phyloP scores from a whole-genome alignment of 768 basidiomycete species.

The Mycena leptocephala region DNA sequence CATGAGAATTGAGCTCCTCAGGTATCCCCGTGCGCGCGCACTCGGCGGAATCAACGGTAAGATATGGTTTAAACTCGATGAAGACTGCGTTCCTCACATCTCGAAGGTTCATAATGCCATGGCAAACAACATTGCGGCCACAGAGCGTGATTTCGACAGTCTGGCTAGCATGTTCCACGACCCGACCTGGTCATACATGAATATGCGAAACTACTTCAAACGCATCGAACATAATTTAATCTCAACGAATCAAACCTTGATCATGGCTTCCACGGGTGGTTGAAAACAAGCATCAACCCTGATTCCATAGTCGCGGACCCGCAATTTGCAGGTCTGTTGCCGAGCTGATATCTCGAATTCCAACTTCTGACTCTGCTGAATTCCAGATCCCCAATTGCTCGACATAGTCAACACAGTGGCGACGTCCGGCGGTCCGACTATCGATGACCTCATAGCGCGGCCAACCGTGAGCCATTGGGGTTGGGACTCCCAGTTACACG shows the following conservation, averaged over 20 bases:
- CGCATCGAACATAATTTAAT: slow-evolving; percentile 46
- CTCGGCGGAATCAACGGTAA: slow-evolving; percentile 50
- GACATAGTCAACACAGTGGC: slow-evolving; percentile 39
- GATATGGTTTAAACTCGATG: not conserved
- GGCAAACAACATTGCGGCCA: slow-evolving; percentile 47
- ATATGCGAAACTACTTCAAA: slow-evolving; percentile 50
- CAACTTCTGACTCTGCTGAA: not conserved
- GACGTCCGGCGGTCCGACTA: slow-evolving; percentile 33
- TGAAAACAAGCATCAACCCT: slow-evolving; percentile 46
- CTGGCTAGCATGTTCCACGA: slow-evolving; percentile 46
- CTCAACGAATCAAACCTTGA: slow-evolving; percentile 35
- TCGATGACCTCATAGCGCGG: slow-evolving; percentile 42
- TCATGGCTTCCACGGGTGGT: slow-evolving; percentile 50
- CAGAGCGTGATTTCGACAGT: slow-evolving; percentile 44
- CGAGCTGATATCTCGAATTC: no score
- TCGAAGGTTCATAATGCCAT: slow-evolving; percentile 46
- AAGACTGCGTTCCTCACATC: no score
- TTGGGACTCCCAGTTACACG: slow-evolving; percentile 38
- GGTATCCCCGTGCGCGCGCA: slow-evolving; percentile 49
- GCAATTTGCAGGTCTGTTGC: slow-evolving; percentile 39
- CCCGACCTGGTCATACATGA: slow-evolving; percentile 44
- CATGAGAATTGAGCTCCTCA: not conserved
- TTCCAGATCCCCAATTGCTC: slow-evolving; percentile 42
- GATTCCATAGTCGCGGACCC: slow-evolving; percentile 40
- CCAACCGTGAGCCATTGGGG: slow-evolving; percentile 40